Evolutionary conservation across 1,139 yeast genomes (phyloP).

Genomic region (Groenewaldozyma sp.): DNA sequence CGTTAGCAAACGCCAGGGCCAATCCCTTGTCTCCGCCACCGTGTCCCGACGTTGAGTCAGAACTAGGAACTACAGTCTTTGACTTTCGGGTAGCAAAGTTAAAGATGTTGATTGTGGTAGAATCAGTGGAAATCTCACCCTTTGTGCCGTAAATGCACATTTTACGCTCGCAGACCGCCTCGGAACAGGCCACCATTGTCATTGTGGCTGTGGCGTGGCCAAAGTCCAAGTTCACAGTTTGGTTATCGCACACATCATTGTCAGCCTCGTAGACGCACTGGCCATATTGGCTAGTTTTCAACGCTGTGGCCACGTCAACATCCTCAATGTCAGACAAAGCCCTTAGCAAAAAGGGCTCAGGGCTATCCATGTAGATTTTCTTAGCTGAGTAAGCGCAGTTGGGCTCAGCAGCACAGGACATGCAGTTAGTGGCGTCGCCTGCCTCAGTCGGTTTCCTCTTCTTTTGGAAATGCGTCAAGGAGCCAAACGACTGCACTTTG

Average conservation of each 20-base stretch:
- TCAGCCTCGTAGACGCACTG: slow-evolving; percentile 22
- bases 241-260: slow-evolving; percentile 24
- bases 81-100: slow-evolving; percentile 18
- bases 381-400: slow-evolving; percentile 22
- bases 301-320: slow-evolving; percentile 17
- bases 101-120: slow-evolving; percentile 17
- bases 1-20: slow-evolving; percentile 21
- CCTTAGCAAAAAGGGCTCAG: slow-evolving; percentile 9
- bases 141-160: slow-evolving; percentile 21
- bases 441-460: slow-evolving; percentile 21
- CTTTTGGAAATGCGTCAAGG: slow-evolving; percentile 18
- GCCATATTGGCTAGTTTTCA: slow-evolving; percentile 20
- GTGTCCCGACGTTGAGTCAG: slow-evolving; percentile 19
- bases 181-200: slow-evolving; percentile 24
- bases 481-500: slow-evolving; percentile 21
- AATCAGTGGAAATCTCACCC: slow-evolving; percentile 22
- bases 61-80: slow-evolving; percentile 11
- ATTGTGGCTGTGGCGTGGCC: slow-evolving; percentile 23
- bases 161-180: slow-evolving; percentile 21
- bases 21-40: slow-evolving; percentile 25
- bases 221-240: slow-evolving; percentile 20
- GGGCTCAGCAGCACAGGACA: slow-evolving; percentile 17
- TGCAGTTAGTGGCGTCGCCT: slow-evolving; percentile 16
- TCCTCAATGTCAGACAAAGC: slow-evolving; percentile 21
- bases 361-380: slow-evolving; percentile 17